Evolutionary conservation across 257 asterid species (phyloP).

Genomic region (Ilex aquifolium): DNA sequence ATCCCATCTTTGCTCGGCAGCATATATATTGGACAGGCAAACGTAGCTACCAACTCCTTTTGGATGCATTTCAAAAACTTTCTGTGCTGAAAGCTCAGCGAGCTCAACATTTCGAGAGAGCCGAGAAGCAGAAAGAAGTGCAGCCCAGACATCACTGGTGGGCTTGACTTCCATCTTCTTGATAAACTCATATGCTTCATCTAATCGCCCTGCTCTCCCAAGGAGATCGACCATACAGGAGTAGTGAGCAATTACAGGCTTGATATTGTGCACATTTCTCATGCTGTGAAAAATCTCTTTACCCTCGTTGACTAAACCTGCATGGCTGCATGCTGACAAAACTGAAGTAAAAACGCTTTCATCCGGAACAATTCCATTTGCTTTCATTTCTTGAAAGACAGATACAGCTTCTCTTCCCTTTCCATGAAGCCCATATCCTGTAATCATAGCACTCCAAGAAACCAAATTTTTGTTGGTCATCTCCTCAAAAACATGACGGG

Average conservation of each 20-base stretch:
- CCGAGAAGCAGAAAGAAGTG: neutral
- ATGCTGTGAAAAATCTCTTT: neutral
- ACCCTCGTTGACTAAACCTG: neutral
- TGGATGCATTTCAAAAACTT: neutral
- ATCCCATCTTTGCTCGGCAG: neutral
- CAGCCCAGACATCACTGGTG: neutral
- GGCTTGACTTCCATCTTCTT: neutral
- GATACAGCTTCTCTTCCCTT: neutral
- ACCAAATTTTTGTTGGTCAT: neutral
- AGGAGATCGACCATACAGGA: neutral
- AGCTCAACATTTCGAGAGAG: neutral
- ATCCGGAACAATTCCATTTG: neutral
- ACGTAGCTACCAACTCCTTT: neutral
- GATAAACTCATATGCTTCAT: constrained; percentile 1
- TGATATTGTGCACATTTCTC: neutral
- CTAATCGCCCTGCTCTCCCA: neutral
- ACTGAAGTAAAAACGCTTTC: neutral
- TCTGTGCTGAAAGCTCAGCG: neutral
- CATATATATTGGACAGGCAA: neutral
- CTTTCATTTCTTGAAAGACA: neutral
- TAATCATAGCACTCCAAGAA: neutral
- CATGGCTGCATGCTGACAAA: constrained; percentile 1
- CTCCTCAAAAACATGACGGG: neutral
- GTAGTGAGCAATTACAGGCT: neutral
- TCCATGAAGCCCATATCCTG: neutral